Conservation (phyloP, 305 asterid genomes). For the Fraxinus sp. region DNA sequence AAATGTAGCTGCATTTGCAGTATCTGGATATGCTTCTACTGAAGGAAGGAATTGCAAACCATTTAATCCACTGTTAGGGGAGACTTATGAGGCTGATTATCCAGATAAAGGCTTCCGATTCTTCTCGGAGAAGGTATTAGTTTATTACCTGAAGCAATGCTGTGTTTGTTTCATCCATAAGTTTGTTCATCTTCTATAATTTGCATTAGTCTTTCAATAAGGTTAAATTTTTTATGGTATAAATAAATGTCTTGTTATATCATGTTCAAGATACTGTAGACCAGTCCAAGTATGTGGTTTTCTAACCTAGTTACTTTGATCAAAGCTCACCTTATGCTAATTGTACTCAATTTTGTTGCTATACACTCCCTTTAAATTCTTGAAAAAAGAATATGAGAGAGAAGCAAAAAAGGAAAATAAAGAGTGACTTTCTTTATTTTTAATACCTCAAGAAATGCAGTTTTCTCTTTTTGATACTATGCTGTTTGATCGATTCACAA, state of each 20-base stretch:
- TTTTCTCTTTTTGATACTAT: neutral
- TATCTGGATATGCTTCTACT: slow-evolving; percentile 95
- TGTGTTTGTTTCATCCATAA: neutral
- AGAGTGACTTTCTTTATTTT: neutral
- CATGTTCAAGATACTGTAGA: neutral
- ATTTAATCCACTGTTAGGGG: slow-evolving; percentile 92
- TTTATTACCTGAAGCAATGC: slow-evolving; percentile 20
- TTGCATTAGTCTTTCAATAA: neutral
- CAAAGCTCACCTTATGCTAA: neutral
- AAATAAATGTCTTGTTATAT: neutral
- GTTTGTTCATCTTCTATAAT: neutral
- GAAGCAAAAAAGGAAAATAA: neutral
- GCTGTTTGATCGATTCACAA: neutral
- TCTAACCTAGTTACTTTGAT: slow-evolving; percentile 7
- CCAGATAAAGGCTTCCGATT: slow-evolving; percentile 90
- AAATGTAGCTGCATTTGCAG: slow-evolving; percentile 97
- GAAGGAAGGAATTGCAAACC: slow-evolving; percentile 97
- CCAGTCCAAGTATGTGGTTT: neutral
- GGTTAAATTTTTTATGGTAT: neutral
- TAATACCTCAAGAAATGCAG: neutral
- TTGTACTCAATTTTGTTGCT: slow-evolving; percentile 6
- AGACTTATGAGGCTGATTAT: slow-evolving; percentile 95
- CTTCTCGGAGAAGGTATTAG: slow-evolving; percentile 84
- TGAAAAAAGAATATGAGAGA: neutral
- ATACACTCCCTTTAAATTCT: neutral